These are phyloP conservation scores for Hyphopichia buzzinii DNA, from an alignment of 1,139 yeast genomes.

Conservation along the genomic window DNA sequence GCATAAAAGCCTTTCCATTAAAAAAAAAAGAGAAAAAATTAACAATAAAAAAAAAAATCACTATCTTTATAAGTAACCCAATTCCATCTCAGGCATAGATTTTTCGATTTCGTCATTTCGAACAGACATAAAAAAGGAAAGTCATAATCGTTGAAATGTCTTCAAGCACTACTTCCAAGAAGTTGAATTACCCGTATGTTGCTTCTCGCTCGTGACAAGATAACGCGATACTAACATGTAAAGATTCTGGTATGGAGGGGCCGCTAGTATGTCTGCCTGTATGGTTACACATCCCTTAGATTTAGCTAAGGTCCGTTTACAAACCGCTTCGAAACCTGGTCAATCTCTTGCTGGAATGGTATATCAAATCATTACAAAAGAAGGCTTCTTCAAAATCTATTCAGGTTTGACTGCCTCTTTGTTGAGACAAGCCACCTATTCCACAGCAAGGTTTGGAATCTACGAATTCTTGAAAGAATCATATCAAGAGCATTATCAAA, in stretches of 20 bases:
- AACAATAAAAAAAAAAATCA: neutral
- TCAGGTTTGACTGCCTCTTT: slow-evolving; percentile 81
- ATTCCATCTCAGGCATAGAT: neutral
- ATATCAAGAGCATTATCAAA: slow-evolving; percentile 33
- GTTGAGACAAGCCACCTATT: slow-evolving; percentile 83
- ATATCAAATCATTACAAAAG: slow-evolving; percentile 54
- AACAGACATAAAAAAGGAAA: neutral
- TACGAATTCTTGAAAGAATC: slow-evolving; percentile 72
- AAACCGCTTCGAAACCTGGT: slow-evolving; percentile 65
- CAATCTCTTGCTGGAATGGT: slow-evolving; percentile 63
- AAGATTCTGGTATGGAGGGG: slow-evolving; percentile 54
- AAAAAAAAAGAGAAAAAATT: neutral
- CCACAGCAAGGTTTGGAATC: slow-evolving; percentile 81
- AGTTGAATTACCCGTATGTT: slow-evolving; percentile 2
- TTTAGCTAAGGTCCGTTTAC: slow-evolving; percentile 80
- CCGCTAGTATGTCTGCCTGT: slow-evolving; percentile 68
- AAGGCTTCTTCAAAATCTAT: slow-evolving; percentile 69
- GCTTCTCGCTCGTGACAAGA: slow-evolving; percentile 1
- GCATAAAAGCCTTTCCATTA: neutral
- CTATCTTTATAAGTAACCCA: neutral
- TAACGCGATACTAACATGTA: neutral
- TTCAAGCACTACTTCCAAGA: neutral
- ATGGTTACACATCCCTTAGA: slow-evolving; percentile 71
- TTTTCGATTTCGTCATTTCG: neutral
- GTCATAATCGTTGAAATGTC: neutral